Evolutionary conservation across 495 filamentous ascomycete species (phyloP).

Genomic region (Mytilinidion resinicola): DNA sequence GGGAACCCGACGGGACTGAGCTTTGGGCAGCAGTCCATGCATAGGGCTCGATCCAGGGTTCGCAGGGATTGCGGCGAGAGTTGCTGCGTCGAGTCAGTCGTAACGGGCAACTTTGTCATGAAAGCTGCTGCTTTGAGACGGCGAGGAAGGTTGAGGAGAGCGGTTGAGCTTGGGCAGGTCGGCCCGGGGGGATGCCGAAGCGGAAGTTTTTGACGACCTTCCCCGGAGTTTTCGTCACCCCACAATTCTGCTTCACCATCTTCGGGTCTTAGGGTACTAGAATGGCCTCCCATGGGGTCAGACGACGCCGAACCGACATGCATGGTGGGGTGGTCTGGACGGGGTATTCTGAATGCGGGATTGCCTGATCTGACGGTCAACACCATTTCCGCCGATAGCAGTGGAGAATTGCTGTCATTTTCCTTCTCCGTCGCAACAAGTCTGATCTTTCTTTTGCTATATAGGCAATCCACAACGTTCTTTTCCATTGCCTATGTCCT

Average conservation of each 20-base stretch:
- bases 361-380: background rate
- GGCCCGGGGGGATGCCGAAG: background rate
- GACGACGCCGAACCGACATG: background rate
- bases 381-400: background rate
- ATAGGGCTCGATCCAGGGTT: background rate
- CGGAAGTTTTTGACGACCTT: background rate
- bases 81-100: constrained; percentile 3
- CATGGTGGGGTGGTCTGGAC: background rate
- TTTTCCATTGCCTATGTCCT: no score
- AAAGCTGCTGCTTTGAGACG: background rate
- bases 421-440: background rate
- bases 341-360: background rate
- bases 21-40: background rate
- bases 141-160: background rate
- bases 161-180: background rate
- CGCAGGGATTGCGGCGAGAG: background rate
- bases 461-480: no score
- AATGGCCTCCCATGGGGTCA: background rate
- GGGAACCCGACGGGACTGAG: background rate
- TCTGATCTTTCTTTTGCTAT: background rate
- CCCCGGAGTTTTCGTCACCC: background rate
- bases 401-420: no score
- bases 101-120: background rate
- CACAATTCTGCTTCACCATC: background rate
- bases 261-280: background rate